These are phyloP conservation scores for Xylaria nigripes DNA, from an alignment of 495 filamentous ascomycete species.

Conservation along the genomic window DNA sequence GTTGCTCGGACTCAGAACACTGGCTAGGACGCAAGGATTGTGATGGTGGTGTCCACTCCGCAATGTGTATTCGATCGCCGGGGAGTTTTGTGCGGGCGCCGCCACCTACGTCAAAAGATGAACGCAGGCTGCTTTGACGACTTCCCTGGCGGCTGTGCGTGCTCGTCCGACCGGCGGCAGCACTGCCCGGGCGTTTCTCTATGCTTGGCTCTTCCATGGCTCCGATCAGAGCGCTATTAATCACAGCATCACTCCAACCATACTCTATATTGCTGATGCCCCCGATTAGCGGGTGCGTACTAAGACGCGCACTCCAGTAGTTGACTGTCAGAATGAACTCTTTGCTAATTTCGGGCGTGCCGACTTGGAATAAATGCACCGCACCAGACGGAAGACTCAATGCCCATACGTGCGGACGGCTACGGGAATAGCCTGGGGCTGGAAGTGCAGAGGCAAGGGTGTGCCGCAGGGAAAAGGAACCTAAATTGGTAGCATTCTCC, in stretches of 20 bases:
- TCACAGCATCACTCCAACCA: slow-evolving; percentile 86
- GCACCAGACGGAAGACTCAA: slow-evolving; percentile 87
- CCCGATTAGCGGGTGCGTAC: slow-evolving; percentile 83
- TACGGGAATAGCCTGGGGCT: slow-evolving; percentile 84
- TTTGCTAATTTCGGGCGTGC: slow-evolving; percentile 86
- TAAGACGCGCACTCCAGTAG: slow-evolving; percentile 93
- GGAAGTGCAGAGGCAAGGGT: slow-evolving; percentile 88
- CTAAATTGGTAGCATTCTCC: slow-evolving; percentile 81
- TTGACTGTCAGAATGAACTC: slow-evolving; percentile 94
- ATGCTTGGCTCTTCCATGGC: slow-evolving; percentile 37
- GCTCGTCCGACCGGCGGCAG: slow-evolving; percentile 31
- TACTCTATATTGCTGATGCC: slow-evolving; percentile 97
- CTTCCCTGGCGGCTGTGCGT: slow-evolving; percentile 34
- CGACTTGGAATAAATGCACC: slow-evolving; percentile 94
- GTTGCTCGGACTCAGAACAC: slow-evolving; percentile 70
- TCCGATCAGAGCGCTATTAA: slow-evolving; percentile 62
- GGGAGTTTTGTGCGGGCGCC: slow-evolving; percentile 59
- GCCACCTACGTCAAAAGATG: slow-evolving; percentile 43
- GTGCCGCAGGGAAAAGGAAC: slow-evolving; percentile 80
- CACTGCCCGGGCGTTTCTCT: slow-evolving; percentile 34
- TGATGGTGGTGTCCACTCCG: slow-evolving; percentile 87
- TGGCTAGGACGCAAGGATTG: slow-evolving; percentile 81
- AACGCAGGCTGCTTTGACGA: slow-evolving; percentile 31
- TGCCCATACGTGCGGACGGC: slow-evolving; percentile 88
- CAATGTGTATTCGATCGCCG: slow-evolving; percentile 76